These are phyloP conservation scores for Microstegium vimineum DNA, from an alignment of 176 grass and related monocot species.

Conservation along the genomic window DNA sequence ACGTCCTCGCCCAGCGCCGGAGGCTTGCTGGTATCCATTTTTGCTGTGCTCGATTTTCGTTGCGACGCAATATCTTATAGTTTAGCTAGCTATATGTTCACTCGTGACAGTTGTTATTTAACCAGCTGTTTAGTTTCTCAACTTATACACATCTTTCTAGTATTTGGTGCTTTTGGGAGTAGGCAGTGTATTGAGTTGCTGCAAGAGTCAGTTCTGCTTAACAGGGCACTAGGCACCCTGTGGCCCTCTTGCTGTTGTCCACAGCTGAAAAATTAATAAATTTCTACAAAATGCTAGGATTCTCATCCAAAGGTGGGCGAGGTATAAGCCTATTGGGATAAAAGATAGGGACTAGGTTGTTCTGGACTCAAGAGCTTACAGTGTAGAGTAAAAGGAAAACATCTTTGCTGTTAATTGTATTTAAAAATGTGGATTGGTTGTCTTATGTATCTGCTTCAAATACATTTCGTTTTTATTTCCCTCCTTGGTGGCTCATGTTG, in stretches of 20 bases:
- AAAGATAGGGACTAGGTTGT: not conserved
- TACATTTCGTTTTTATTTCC: not conserved
- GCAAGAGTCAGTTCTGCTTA: not conserved
- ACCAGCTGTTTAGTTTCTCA: not conserved
- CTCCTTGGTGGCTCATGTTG: not conserved
- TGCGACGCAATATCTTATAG: not conserved
- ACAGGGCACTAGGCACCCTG: not conserved
- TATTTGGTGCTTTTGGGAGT: not conserved
- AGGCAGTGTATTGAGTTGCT: not conserved
- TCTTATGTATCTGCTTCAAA: not conserved
- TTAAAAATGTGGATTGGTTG: not conserved
- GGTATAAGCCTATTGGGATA: too few species aligned
- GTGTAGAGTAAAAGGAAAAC: not conserved
- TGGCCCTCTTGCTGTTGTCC: not conserved
- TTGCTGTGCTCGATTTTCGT: not conserved
- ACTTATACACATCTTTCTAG: not conserved
- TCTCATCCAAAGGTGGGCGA: not conserved
- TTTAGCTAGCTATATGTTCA: not conserved
- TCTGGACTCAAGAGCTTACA: not conserved
- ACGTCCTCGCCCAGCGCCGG: slow-evolving; percentile 55
- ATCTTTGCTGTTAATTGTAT: not conserved
- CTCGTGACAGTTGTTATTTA: not conserved
- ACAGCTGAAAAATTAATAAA: not conserved
- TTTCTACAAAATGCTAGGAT: not conserved
- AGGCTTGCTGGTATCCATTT: slow-evolving; percentile 53